phyloP scores from a whole-genome alignment of 2,329 filamentous ascomycete species.

The Cordyceps fumosorosea region DNA sequence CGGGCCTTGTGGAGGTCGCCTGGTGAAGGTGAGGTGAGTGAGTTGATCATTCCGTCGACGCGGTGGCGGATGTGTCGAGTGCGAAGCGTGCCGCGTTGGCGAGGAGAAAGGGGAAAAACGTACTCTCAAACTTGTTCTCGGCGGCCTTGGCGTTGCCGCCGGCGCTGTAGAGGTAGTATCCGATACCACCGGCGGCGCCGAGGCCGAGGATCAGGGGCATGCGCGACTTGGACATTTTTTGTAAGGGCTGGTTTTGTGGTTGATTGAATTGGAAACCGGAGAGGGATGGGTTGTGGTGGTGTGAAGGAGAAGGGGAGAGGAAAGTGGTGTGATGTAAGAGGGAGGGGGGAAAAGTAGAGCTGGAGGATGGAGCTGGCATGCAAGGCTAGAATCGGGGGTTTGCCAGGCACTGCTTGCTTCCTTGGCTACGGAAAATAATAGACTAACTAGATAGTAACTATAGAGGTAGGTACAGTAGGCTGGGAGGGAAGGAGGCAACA shows the following conservation, averaged over 20 bases:
- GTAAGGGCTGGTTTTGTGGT: constrained; percentile 4
- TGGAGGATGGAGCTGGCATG: neutral
- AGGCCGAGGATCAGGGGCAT: constrained; percentile 49
- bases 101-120: constrained; percentile 24
- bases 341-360: neutral
- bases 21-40: constrained; percentile 28
- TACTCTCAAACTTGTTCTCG: constrained; percentile 83
- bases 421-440: neutral
- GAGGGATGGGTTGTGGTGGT: neutral
- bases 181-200: constrained; percentile 59
- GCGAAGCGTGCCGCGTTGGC: too few species aligned
- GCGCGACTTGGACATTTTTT: constrained; percentile 42
- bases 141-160: constrained; percentile 76
- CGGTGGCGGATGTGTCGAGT: neutral
- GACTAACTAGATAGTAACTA: neutral
- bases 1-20: constrained; percentile 70
- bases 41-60: neutral
- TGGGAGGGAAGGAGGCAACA: neutral
- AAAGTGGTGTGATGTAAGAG: constrained; percentile 9
- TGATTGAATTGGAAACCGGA: neutral
- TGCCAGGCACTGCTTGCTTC: neutral
- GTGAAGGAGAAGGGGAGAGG: neutral
- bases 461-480: too few species aligned
- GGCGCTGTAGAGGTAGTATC: constrained; percentile 87
- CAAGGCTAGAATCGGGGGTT: constrained; percentile 4